Base-by-base conservation (phyloP, 768 basidiomycete genomes). In the Pisolithus albus region DNA sequence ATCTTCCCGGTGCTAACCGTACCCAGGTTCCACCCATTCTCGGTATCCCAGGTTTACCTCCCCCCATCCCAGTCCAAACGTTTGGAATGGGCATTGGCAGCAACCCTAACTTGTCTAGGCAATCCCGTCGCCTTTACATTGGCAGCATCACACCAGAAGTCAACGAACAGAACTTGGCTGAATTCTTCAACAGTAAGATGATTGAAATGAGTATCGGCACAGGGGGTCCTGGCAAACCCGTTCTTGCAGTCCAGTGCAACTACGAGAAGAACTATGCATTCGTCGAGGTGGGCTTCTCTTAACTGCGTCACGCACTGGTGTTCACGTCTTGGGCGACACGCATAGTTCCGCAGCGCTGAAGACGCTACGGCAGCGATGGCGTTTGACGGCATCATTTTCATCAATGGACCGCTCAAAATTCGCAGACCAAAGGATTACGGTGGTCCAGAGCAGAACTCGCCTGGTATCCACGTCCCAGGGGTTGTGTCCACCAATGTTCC, bases 201-300 rank as follows among this genome's bases (percentile, higher is more conserved):
- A 81, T 79, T 38, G 92, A 97, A 70, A 89, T 90, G 83, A 78
- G 77, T 55, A 83, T 94, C 44, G 88, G 91, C 13, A 89, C 90
- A 6, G 86, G 84, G 26, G 81, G 78, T 18, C 81, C 88, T 21
- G 92, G 91, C 19, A 92, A 92, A 56, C 91, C 95, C 9, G 92
- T 98, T 30, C 78, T 94, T 30, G 87, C 87, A 18, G 92, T 96
- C 5, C 92, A 95, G 63, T 88, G 96, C 73, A 97, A 97, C 64
- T 93, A 93, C 61, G 96, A 98, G 70, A 99, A 98, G 77, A 93
- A 92, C 61, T 99, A 97, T 64, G 96, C 96, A 1, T 99, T 97
- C 65, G 88, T 98, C 48, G 96, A 99, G 77, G 95, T 95, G 65
- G 56, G 77, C 62, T 37, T 34, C 40, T 21, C 21, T 47, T n/a